Conservation (phyloP, 306 rosid species). For the Cajanus cajan region DNA sequence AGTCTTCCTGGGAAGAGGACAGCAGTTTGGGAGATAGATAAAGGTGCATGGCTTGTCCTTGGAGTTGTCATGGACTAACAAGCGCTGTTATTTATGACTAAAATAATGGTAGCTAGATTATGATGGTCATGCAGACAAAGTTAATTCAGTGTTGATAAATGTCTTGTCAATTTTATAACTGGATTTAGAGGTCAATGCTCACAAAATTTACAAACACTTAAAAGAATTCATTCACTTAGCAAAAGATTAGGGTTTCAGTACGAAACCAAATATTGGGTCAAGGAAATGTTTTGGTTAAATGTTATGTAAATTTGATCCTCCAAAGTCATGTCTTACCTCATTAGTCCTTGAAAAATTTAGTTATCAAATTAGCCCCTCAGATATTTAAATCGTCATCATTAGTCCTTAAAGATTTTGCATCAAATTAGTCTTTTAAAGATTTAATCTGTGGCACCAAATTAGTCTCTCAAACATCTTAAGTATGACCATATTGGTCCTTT, state of each 20-base stretch:
- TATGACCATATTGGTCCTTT: background rate
- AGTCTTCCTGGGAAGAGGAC: slow-evolving; percentile 92
- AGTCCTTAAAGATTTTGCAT: background rate
- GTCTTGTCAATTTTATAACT: background rate
- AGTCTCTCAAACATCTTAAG: background rate
- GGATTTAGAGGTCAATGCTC: slow-evolving; percentile 4
- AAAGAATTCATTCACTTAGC: slow-evolving; percentile 15
- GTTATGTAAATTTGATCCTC: background rate
- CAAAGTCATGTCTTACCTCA: background rate
- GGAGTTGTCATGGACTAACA: slow-evolving; percentile 24
- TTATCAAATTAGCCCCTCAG: background rate
- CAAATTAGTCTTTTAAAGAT: no score
- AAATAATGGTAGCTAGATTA: background rate
- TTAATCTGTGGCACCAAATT: background rate
- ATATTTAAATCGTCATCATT: background rate
- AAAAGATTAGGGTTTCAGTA: slow-evolving; percentile 1
- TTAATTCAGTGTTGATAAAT: background rate
- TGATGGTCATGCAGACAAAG: background rate
- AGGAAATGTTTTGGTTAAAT: background rate
- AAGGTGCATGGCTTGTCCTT: slow-evolving; percentile 57
- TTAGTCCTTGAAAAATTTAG: background rate
- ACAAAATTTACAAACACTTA: background rate
- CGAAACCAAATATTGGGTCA: background rate
- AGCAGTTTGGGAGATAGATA: slow-evolving; percentile 97
- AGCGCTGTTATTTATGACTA: slow-evolving; percentile 23